Evolutionary conservation across 129 eudicot species (phyloP), one percentile per base, ranked within the genome.

Genomic region (Tagetes erecta): DNA sequence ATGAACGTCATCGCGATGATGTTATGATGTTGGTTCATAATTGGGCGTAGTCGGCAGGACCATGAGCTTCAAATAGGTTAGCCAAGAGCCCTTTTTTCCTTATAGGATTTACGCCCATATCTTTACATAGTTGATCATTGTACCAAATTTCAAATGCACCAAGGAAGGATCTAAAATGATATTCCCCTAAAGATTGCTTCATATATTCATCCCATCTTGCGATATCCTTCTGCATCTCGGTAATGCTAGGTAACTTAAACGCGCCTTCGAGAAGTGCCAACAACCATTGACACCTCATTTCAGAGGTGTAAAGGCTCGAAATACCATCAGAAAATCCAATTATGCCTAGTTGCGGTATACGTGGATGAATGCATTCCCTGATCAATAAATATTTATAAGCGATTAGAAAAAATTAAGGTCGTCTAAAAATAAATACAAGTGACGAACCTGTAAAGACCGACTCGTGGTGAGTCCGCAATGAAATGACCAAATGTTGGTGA

Each of bases 131-230:
- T 56, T 56, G 63, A 56, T 56, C 63, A 56, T 56, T 56, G 5
- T 56, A 56, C 63, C 63, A 56, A 56, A 56, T 56, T 56, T 56
- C 63, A 20, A 56, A 27, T 6, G 63, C 63, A 56, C 63, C 63
- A 56, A 56, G 63, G 34, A 56, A 56, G 37, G 63, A 56, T 30
- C 63, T 56, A 31, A 14, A 30, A 56, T 56, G 63, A 1, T 56
- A 30, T 56, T 56, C 63, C 4, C 63, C 63, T 3, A 30, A 56
- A 27, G 63, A 30, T 27, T 56, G 63, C 38, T 56, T 56, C 63
- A 56, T 56, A 30, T 56, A 56, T 56, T 56, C 63, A 56, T 56
- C 63, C 63, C 63, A 56, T 30, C 36, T 30, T 30, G 13, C 36
- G 36, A 56, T 56, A 56, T 56, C 63, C 2, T 30, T 56, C 63